Percentiles rank a stretch among this genome's conserved stretches.
These are phyloP conservation scores for Solanum lycopersicoides DNA, from an alignment of 257 asterid genomes.

Conservation along the genomic window DNA sequence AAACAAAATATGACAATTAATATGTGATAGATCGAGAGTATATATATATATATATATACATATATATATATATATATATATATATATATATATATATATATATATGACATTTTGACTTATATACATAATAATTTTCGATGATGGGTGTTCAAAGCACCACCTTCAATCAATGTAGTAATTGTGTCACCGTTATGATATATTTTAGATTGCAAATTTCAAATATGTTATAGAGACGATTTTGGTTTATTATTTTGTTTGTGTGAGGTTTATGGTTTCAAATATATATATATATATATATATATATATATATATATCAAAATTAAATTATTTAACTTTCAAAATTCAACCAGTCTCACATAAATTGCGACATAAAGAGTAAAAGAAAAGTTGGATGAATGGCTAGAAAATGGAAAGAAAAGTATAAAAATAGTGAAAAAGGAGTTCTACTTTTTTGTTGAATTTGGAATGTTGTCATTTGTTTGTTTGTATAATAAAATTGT, in stretches of 20 bases:
- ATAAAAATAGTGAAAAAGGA: slow-evolving; percentile 1
- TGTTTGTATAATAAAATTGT: neutral
- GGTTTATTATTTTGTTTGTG: neutral
- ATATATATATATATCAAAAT: neutral
- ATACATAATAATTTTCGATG: neutral
- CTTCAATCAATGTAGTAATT: neutral
- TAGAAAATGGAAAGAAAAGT: neutral
- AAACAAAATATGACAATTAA: no score
- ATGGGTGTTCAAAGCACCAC: neutral
- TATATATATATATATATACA: neutral
- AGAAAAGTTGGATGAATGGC: neutral
- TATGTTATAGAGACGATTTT: neutral
- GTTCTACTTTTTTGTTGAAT: slow-evolving; percentile 14
- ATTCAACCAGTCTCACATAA: neutral
- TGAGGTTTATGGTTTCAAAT: neutral
- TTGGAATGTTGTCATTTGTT: neutral
- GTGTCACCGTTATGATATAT: neutral
- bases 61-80: no score
- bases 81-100: neutral
- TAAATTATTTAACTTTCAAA: neutral
- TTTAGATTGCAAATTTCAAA: no score
- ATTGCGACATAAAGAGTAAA: neutral
- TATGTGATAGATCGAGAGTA: neutral
- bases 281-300: no score
- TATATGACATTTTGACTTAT: neutral